These are phyloP conservation scores for Metschnikowia kofuensis DNA, from an alignment of 805 yeast species.

Conservation along the genomic window DNA sequence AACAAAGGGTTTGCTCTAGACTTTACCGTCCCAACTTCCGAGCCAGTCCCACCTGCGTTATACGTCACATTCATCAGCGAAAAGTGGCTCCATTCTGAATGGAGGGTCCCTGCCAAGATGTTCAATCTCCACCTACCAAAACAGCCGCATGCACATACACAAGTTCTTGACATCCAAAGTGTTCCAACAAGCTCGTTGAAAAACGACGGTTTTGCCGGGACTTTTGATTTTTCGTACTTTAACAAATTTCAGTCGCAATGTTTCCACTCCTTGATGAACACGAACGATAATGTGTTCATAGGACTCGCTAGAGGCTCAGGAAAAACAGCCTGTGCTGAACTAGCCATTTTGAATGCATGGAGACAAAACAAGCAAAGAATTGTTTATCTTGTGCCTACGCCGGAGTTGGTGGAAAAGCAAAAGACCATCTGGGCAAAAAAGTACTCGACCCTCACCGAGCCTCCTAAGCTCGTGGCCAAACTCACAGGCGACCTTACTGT, in stretches of 20 bases:
- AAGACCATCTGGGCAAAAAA: slow-evolving; percentile 51
- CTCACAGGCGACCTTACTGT: slow-evolving; percentile 49
- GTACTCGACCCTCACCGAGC: slow-evolving; percentile 46
- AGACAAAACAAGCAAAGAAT: slow-evolving; percentile 64
- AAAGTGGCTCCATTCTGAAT: slow-evolving; percentile 78
- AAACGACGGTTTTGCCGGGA: slow-evolving; percentile 42
- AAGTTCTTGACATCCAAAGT: slow-evolving; percentile 49
- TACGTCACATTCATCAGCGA: slow-evolving; percentile 75
- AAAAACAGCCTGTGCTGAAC: slow-evolving; percentile 65
- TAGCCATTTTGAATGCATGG: slow-evolving; percentile 75
- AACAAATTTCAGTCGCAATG: slow-evolving; percentile 75
- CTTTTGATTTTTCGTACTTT: slow-evolving; percentile 52
- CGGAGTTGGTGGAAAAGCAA: slow-evolving; percentile 50
- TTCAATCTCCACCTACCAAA: slow-evolving; percentile 54
- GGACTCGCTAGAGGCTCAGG: slow-evolving; percentile 79
- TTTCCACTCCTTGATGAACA: slow-evolving; percentile 55
- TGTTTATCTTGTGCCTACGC: slow-evolving; percentile 66
- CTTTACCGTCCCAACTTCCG: slow-evolving; percentile 54
- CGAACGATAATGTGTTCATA: slow-evolving; percentile 58
- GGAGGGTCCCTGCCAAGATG: slow-evolving; percentile 58
- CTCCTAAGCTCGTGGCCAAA: slow-evolving; percentile 53
- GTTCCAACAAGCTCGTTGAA: slow-evolving; percentile 50
- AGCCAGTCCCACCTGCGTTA: slow-evolving; percentile 55
- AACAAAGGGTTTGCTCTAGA: slow-evolving; percentile 56
- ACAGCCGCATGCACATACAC: slow-evolving; percentile 61